Evolutionary conservation across 2,329 filamentous ascomycete species (phyloP).

Genomic region (Arthroderma sp.): DNA sequence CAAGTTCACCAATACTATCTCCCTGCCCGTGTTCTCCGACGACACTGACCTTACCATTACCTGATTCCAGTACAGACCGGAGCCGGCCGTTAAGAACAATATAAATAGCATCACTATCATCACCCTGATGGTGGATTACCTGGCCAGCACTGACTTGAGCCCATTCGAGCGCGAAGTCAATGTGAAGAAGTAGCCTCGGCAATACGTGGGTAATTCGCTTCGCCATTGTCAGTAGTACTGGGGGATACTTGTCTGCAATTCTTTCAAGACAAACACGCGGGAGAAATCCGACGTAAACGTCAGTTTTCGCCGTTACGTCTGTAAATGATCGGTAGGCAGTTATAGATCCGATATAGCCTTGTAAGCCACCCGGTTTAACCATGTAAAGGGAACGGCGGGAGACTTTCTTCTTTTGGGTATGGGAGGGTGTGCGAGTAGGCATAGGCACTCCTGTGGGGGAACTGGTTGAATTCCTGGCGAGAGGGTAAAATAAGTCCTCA

Average conservation of each 20-base stretch:
- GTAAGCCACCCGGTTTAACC: slow-evolving; percentile 86
- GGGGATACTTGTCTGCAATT: slow-evolving; percentile 84
- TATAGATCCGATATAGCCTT: slow-evolving; percentile 86
- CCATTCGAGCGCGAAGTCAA: slow-evolving; percentile 98
- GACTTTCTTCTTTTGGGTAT: slow-evolving; percentile 26
- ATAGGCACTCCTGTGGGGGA: slow-evolving; percentile 23
- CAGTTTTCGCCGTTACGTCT: slow-evolving; percentile 91
- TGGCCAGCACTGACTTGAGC: slow-evolving; percentile 91
- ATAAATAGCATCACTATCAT: slow-evolving; percentile 97
- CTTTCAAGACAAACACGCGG: slow-evolving; percentile 74
- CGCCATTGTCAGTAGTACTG: slow-evolving; percentile 87
- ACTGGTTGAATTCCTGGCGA: slow-evolving; percentile 33
- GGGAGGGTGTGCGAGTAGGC: slow-evolving; percentile 11
- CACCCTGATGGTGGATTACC: slow-evolving; percentile 81
- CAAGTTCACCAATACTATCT: slow-evolving; percentile 91
- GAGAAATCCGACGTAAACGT: slow-evolving; percentile 93
- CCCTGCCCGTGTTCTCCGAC: slow-evolving; percentile 91
- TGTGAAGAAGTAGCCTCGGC: slow-evolving; percentile 81
- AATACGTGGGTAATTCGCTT: slow-evolving; percentile 84
- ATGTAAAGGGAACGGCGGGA: slow-evolving; percentile 64
- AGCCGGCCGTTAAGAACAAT: slow-evolving; percentile 91
- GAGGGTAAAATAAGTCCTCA: slow-evolving; percentile 31
- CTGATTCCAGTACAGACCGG: slow-evolving; percentile 67
- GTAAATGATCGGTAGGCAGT: slow-evolving; percentile 94
- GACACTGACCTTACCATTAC: slow-evolving; percentile 70